Base-by-base conservation (phyloP, 306 rosid species). In the Geum urbanum region DNA sequence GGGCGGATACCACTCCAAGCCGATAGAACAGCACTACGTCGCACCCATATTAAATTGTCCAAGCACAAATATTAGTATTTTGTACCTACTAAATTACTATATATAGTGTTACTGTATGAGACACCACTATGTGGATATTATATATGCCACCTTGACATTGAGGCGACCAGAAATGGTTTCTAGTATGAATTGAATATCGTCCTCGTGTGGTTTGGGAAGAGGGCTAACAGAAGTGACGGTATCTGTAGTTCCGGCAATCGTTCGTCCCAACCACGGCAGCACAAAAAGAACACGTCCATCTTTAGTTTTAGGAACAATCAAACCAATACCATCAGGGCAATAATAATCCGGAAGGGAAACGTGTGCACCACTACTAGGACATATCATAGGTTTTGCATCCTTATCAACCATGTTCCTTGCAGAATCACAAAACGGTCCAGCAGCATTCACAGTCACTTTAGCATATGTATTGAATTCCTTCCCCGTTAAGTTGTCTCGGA, bases 1-100 rank as follows among this genome's bases (percentile, higher is more conserved):
- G 99, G 99, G 53, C 99, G 97, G 82, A 95, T 95, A 67, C 99
- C 99, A 81, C 99, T 95, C 99, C 99, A 95, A 58, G 99, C 97
- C 56, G 99, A 95, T 71, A 95, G 99, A 78, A 95, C 99, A 56
- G 91, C 99, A 14, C 68, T 20, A 22, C 99, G 97, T 61, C 99
- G 84, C 75, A 95, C 99, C 99, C 2, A 27, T 32, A 32, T 3
- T 32, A 32, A 1, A 24, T 32, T n/a, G n/a, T 24, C 27, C 27
- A 24, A 24, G 27, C 27, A 24, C 27, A 24, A 24, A 0, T 24
- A 24, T 24, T 24, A 24, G 27, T 24, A 24, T 24, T 24, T 24
- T 0, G 27, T 24, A 24, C 27, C 27, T 24, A 24, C 27, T 24
- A 24, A 0, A 24, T 24, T 0, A 24, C 27, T 24, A 24, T 24